phyloP scores from a whole-genome alignment of 139 green algal genomes.

The Chlorella sp. region DNA sequence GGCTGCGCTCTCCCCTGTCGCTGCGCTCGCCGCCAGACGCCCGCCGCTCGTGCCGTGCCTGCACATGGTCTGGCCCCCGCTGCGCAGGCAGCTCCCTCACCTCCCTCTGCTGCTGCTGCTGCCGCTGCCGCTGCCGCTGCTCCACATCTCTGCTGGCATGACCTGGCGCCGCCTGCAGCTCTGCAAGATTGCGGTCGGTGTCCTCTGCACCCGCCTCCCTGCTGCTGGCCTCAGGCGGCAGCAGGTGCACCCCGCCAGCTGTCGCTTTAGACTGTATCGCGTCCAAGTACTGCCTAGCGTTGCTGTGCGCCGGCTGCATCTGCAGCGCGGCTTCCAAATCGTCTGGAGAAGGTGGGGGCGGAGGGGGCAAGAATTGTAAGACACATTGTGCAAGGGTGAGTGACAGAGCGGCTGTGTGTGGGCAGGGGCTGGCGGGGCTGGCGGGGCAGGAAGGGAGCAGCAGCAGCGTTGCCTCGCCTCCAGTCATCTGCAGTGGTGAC shows the following conservation, averaged over 20 bases:
- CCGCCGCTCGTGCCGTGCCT: neutral
- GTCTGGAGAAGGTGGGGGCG: neutral
- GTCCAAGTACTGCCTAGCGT: conserved; percentile 40
- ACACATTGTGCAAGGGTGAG: too few relatives aligned
- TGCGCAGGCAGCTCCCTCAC: neutral
- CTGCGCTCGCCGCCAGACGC: neutral
- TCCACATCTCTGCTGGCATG: neutral
- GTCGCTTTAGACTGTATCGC: conserved; percentile 14
- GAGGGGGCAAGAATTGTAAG: neutral
- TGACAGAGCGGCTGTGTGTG: too few relatives aligned
- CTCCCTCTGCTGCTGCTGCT: neutral
- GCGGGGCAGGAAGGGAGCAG: too few relatives aligned
- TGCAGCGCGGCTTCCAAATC: conserved; percentile 40
- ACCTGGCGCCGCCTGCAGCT: neutral
- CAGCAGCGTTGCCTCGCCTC: too few relatives aligned
- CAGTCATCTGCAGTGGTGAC: too few relatives aligned
- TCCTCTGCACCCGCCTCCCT: neutral
- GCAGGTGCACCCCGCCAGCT: neutral
- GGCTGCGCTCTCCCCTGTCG: neutral
- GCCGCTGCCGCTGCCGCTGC: neutral
- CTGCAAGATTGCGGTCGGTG: too few relatives aligned
- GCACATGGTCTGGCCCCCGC: neutral
- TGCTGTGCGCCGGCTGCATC: conserved; percentile 36
- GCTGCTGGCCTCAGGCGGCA: neutral
- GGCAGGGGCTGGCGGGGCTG: too few relatives aligned